Conservation (phyloP, 495 filamentous ascomycete genomes). For the Penicillium atrosanguineum region DNA sequence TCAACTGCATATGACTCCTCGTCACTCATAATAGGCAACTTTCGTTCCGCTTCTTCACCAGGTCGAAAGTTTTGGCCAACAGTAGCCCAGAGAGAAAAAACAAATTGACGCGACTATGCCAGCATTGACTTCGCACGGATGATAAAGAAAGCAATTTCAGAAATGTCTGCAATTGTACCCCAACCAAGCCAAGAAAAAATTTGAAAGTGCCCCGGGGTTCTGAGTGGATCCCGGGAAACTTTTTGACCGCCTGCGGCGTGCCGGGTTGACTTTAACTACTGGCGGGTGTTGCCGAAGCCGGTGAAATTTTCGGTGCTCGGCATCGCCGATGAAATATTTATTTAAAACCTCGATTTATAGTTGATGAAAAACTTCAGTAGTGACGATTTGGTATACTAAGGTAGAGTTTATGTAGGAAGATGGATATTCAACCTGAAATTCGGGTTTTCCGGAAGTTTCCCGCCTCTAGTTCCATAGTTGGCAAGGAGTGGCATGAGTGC, state of each 20-base stretch:
- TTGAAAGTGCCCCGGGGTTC: slow-evolving; percentile 11
- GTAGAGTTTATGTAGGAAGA: background rate
- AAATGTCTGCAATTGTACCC: slow-evolving; percentile 11
- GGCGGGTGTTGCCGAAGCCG: slow-evolving; percentile 8
- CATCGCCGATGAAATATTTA: background rate
- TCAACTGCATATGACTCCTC: slow-evolving; percentile 18
- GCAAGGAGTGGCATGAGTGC: background rate
- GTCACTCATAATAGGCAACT: slow-evolving; percentile 17
- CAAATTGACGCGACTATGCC: slow-evolving; percentile 4
- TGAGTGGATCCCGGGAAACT: slow-evolving; percentile 15
- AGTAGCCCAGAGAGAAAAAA: slow-evolving; percentile 6
- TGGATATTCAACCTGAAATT: background rate
- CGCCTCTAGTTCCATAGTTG: background rate
- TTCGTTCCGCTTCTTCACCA: slow-evolving; percentile 1
- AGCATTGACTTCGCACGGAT: slow-evolving; percentile 12
- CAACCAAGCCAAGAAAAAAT: slow-evolving; percentile 23
- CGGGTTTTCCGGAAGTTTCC: background rate
- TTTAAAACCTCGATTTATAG: background rate
- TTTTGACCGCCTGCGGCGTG: slow-evolving; percentile 1
- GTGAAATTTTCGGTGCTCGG: background rate
- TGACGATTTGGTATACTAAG: background rate
- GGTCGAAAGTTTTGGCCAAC: background rate
- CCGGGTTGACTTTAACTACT: background rate
- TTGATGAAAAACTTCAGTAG: background rate
- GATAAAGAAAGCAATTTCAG: slow-evolving; percentile 2